A percentile compares a stretch with the other conserved stretches of the same genome.
Evolutionary conservation across 768 basidiomycete genomes (phyloP).

Genomic region (Leucocoprinus leucothites): DNA sequence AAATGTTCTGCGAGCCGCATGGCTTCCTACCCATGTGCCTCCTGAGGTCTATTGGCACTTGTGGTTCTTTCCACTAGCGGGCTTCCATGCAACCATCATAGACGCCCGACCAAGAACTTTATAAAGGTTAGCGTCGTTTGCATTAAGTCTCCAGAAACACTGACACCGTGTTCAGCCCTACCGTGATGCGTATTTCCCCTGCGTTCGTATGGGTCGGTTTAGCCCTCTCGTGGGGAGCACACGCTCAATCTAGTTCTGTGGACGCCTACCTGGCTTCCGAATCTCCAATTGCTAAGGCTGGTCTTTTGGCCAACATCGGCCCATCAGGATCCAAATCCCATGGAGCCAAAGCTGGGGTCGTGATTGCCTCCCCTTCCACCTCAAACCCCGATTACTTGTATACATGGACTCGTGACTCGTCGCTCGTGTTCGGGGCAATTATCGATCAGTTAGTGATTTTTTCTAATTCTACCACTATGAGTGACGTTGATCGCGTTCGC

Average conservation of each 20-base stretch:
- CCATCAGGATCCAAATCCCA: constrained; percentile 48
- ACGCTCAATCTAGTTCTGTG: constrained; percentile 9
- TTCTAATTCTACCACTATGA: neutral
- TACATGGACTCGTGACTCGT: constrained; percentile 70
- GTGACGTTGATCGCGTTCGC: neutral
- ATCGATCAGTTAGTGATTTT: constrained; percentile 34
- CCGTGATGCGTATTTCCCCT: neutral
- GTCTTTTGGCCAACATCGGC: constrained; percentile 74
- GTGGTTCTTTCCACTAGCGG: too few relatives aligned
- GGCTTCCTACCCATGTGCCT: constrained; percentile 1
- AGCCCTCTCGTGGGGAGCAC: neutral
- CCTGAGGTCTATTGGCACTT: neutral
- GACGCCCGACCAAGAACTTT: neutral
- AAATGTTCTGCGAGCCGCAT: neutral
- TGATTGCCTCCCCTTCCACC: constrained; percentile 47
- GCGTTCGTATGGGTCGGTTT: neutral
- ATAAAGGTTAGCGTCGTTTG: neutral
- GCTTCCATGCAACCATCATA: neutral
- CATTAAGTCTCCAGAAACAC: neutral
- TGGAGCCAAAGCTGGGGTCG: constrained; percentile 52
- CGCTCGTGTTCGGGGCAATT: constrained; percentile 54
- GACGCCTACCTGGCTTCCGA: constrained; percentile 45
- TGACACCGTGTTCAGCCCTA: neutral
- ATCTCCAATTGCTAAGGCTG: constrained; percentile 58
- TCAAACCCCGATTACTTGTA: constrained; percentile 54